Evolutionary conservation across 1,284 basidiomycete genomes (phyloP).

Genomic region (Ganoderma sinense): DNA sequence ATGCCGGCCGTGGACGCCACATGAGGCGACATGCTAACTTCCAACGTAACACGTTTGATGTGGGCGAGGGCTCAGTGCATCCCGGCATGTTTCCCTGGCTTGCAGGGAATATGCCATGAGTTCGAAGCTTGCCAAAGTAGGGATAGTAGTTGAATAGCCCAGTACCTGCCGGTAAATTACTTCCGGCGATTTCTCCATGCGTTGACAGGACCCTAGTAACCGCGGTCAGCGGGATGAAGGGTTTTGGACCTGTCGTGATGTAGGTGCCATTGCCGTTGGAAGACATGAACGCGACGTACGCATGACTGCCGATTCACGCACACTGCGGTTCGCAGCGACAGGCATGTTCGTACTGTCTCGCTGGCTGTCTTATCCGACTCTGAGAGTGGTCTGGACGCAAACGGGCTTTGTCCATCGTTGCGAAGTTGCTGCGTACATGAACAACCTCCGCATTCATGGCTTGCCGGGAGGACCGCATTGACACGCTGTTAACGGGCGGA

Average conservation of each 20-base stretch:
- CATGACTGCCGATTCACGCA: background rate
- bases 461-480: background rate
- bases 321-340: background rate
- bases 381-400: background rate
- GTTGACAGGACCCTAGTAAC: background rate
- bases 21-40: background rate
- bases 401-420: background rate
- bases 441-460: background rate
- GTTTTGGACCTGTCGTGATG: background rate
- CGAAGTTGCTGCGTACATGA: background rate
- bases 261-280: background rate
- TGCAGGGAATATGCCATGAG: background rate
- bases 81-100: constrained; percentile 3
- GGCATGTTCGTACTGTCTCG: background rate
- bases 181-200: background rate
- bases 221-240: background rate
- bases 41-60: background rate
- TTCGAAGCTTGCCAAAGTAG: background rate
- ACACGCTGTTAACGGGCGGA: constrained; percentile 2
- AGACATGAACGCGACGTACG: background rate
- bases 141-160: background rate
- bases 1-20: background rate
- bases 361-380: background rate
- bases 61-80: background rate
- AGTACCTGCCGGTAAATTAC: background rate